These are phyloP conservation scores for Spathaspora passalidarum DNA, from an alignment of 805 yeast genomes.

Conservation along the genomic window DNA sequence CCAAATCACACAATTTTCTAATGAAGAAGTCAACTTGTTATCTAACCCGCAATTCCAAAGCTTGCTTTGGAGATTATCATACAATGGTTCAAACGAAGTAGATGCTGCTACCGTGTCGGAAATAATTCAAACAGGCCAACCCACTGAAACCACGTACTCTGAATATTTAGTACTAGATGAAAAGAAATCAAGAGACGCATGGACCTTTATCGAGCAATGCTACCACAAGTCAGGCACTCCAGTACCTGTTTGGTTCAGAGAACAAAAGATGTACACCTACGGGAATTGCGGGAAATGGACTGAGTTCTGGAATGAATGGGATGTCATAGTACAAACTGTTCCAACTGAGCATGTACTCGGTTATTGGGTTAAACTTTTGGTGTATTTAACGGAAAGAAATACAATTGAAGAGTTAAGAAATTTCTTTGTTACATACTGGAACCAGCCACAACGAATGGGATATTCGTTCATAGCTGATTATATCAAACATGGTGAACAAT, in stretches of 20 bases:
- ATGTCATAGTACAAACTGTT: conserved; percentile 15
- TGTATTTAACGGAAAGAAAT: conserved; percentile 28
- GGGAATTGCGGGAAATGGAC: conserved; percentile 40
- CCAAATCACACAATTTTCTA: conserved; percentile 23
- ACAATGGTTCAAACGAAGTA: conserved; percentile 9
- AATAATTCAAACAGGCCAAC: background rate
- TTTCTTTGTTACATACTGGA: conserved; percentile 32
- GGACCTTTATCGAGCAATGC: conserved; percentile 22
- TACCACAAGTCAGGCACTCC: conserved; percentile 9
- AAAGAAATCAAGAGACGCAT: conserved; percentile 29
- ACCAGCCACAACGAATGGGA: conserved; percentile 15
- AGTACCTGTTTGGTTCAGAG: conserved; percentile 22
- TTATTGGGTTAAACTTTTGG: conserved; percentile 33
- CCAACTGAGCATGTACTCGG: conserved; percentile 3
- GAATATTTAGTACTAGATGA: conserved; percentile 15
- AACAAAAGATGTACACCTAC: conserved; percentile 31
- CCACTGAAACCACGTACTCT: background rate
- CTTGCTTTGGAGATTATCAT: conserved; percentile 32
- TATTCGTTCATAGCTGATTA: conserved; percentile 24
- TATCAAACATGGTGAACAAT: conserved; percentile 11
- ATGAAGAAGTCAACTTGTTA: conserved; percentile 21
- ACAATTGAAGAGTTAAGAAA: conserved; percentile 22
- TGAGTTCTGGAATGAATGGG: conserved; percentile 40
- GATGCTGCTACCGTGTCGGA: conserved; percentile 4
- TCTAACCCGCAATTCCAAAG: conserved; percentile 28